phyloP scores from a whole-genome alignment of 306 rosid species.

The Castanea sativa region DNA sequence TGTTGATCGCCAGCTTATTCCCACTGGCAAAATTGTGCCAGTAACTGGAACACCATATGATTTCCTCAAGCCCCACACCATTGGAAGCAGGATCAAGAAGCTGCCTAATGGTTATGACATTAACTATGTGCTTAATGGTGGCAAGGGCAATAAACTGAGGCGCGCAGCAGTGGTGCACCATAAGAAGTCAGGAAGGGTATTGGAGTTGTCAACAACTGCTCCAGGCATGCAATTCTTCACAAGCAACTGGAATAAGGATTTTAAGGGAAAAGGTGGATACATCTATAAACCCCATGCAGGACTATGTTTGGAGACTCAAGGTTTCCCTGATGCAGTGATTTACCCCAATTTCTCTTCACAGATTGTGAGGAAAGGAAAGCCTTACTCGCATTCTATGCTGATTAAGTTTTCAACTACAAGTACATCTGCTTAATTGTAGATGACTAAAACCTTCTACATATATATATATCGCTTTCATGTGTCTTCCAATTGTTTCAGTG shows the following conservation, averaged over 20 bases:
- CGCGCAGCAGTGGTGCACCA: constrained; percentile 51
- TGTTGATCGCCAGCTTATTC: constrained; percentile 58
- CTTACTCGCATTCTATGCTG: constrained; percentile 50
- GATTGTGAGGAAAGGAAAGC: constrained; percentile 50
- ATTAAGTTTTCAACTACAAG: constrained; percentile 45
- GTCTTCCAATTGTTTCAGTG: neutral
- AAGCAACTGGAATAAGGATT: constrained; percentile 44
- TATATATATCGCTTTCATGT: neutral
- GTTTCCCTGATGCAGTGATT: constrained; percentile 63
- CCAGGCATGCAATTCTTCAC: constrained; percentile 82
- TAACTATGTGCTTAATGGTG: constrained; percentile 62
- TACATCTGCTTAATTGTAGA: constrained; percentile 16
- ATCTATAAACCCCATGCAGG: constrained; percentile 50
- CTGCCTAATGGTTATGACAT: constrained; percentile 62
- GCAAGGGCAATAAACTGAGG: constrained; percentile 22
- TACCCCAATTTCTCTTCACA: constrained; percentile 71
- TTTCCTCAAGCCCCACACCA: constrained; percentile 52
- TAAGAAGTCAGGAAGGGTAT: constrained; percentile 57
- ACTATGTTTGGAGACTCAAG: constrained; percentile 69
- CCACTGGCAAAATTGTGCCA: constrained; percentile 56
- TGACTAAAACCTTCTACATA: neutral
- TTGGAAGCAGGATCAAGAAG: constrained; percentile 63
- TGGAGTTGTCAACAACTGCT: constrained; percentile 58
- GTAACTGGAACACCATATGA: constrained; percentile 69
- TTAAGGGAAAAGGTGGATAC: constrained; percentile 65